Base-by-base conservation (phyloP, 768 basidiomycete genomes). In the Termitomyces titanicus region DNA sequence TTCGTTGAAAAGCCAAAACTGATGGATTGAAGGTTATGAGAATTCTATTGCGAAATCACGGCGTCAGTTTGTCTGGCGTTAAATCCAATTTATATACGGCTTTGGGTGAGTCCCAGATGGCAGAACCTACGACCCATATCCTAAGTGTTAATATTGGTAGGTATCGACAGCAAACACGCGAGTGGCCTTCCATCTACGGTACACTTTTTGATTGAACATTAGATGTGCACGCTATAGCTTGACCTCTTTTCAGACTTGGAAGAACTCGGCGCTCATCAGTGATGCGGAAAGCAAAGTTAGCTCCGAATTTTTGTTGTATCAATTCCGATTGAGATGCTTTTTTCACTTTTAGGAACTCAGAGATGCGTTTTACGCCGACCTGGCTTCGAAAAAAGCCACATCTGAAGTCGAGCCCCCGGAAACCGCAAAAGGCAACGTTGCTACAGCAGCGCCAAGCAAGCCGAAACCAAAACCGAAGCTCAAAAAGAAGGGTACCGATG, bases 131-230 rank as follows among this genome's bases (percentile, higher is more conserved):
- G 6, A 2, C 18, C 12, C 13, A 2, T 27, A 34, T 18, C 18
- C 20, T 45, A 31, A 10, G 44, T n/a, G 15, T 6, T 12, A 9
- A 47, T 47, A 31, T 12, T 58, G 17, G n/a, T 5, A 83, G 86
- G 85, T 1, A 71, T 91, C 53, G 86, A 89, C 60, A 89, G 87
- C 68, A 91, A 91, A 64, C 89, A 90, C 64, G 67, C 83, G 0
- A 88, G 86, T 64, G 85, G 88, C 8, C 77, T 91, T 48, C 80
- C 77, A 38, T 85, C 88, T 22, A 89, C 88, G 57, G 88, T 86
- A 17, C 29, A 66, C 13, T 2, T 29, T 47, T n/a, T 24, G 9
- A 17, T 33, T 17, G 18, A 12, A 39, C 22, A 43, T 45, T 31
- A 31, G 24, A 33, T 12, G n/a, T 33, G 22, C 40, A 20, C 51